Evolutionary conservation across 495 filamentous ascomycete genomes (phyloP).

Genomic region (Penicillium atrosanguineum): DNA sequence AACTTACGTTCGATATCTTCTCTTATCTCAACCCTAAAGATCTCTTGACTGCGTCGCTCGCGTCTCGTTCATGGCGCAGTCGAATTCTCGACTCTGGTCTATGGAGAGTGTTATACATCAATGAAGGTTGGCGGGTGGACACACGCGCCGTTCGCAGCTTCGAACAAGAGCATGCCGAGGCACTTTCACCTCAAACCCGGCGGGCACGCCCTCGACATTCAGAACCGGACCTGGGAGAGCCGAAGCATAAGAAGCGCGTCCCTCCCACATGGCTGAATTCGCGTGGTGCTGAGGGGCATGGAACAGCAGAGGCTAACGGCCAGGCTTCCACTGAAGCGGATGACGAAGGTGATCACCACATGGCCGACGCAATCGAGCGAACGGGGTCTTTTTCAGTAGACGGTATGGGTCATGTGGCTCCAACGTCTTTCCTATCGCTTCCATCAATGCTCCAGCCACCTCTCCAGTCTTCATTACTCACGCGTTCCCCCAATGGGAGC

Average conservation of each 20-base stretch:
- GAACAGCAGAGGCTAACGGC: conserved; percentile 2
- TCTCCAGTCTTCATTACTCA: conserved; percentile 32
- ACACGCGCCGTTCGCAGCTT: conserved; percentile 61
- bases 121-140: conserved; percentile 82
- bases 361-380: conserved; percentile 42
- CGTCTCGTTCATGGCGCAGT: conserved; percentile 78
- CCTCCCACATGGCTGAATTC: conserved; percentile 43
- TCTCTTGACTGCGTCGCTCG: conserved; percentile 71
- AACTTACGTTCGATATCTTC: conserved; percentile 85
- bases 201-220: conserved; percentile 42
- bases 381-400: conserved; percentile 3
- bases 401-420: conserved; percentile 1
- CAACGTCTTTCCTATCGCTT: conserved; percentile 9
- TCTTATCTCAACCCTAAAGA: conserved; percentile 76
- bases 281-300: conserved; percentile 16
- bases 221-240: conserved; percentile 47
- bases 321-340: conserved; percentile 40
- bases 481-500: conserved; percentile 32
- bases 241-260: conserved; percentile 52
- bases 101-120: conserved; percentile 77
- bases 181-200: conserved; percentile 40
- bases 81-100: conserved; percentile 80
- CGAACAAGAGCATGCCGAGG: conserved; percentile 57
- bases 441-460: conserved; percentile 20
- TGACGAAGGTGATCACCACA: conserved; percentile 45